Percentiles rank a stretch among this genome's conserved stretches.
Conservation (phyloP, 345 rosid genomes). For the Acer negundo region DNA sequence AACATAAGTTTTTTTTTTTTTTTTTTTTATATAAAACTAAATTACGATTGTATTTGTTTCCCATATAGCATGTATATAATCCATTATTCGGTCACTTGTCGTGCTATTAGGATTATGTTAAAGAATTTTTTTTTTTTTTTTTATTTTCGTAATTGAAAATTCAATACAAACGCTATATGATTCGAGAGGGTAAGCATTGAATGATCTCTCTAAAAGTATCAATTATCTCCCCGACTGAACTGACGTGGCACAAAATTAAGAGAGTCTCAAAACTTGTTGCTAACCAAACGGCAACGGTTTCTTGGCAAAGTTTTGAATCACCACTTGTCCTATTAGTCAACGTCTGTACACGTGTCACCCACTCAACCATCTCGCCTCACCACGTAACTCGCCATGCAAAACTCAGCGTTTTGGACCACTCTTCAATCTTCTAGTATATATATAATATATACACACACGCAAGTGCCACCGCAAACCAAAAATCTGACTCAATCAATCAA, state of each 20-base stretch:
- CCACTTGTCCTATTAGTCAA: background rate
- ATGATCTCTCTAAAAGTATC: too few relatives aligned
- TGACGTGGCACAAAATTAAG: slow-evolving; percentile 10
- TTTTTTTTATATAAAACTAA: too few relatives aligned
- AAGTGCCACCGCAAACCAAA: background rate
- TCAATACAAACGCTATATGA: too few relatives aligned
- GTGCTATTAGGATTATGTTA: too few relatives aligned
- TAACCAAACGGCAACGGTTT: slow-evolving; percentile 26
- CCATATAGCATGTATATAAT: too few relatives aligned
- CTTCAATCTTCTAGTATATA: background rate
- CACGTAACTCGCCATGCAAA: background rate
- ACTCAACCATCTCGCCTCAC: background rate
- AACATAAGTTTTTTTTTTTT: too few relatives aligned
- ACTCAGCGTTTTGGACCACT: background rate
- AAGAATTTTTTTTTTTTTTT: too few relatives aligned
- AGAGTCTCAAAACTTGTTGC: slow-evolving; percentile 4
- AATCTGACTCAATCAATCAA: background rate
- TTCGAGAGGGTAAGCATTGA: too few relatives aligned
- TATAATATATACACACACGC: background rate
- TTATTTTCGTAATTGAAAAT: too few relatives aligned
- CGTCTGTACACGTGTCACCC: background rate
- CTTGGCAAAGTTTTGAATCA: background rate
- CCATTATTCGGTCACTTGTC: too few relatives aligned
- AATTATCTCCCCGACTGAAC: background rate
- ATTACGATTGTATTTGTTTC: too few relatives aligned